These are phyloP conservation scores for Spirogloea muscicola DNA, from an alignment of 139 green algal species.

Conservation along the genomic window DNA sequence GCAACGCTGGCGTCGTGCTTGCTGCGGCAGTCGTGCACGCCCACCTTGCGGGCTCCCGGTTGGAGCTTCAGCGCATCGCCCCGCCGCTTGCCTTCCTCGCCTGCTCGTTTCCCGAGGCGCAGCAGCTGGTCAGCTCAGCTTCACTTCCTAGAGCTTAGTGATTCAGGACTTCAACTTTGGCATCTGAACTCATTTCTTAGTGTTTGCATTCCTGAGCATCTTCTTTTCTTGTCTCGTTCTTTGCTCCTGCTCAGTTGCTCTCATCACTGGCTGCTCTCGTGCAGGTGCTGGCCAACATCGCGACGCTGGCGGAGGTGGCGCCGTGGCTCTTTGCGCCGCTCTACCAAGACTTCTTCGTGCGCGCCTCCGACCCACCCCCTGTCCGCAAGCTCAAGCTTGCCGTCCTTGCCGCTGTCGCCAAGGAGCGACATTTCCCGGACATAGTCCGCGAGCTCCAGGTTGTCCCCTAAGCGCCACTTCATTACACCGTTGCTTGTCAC, in stretches of 20 bases:
- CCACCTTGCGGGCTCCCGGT: constrained; percentile 1
- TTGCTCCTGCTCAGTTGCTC: too few relatives aligned
- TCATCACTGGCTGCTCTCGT: too few relatives aligned
- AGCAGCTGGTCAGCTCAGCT: constrained; percentile 22
- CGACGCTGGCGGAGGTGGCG: constrained; percentile 11
- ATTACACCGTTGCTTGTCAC: neutral
- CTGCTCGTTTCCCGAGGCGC: constrained; percentile 19
- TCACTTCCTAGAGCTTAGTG: neutral
- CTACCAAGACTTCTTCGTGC: constrained; percentile 33
- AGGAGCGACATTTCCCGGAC: neutral
- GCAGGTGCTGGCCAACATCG: constrained; percentile 18
- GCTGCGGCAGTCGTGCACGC: constrained; percentile 15
- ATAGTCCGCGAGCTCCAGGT: constrained; percentile 31
- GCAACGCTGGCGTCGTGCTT: constrained; percentile 24
- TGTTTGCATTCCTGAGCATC: neutral
- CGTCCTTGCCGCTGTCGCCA: constrained; percentile 3
- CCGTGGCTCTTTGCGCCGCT: constrained; percentile 19
- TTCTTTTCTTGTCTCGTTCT: neutral
- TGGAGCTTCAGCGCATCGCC: constrained; percentile 1
- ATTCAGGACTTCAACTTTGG: neutral
- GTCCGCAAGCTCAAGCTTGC: constrained; percentile 23
- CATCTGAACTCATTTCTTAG: neutral
- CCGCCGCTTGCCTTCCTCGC: constrained; percentile 16
- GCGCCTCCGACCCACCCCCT: neutral
- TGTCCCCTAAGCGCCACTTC: neutral